phyloP scores from a whole-genome alignment of 1,284 basidiomycete genomes.

The Trichosporon asahii region DNA sequence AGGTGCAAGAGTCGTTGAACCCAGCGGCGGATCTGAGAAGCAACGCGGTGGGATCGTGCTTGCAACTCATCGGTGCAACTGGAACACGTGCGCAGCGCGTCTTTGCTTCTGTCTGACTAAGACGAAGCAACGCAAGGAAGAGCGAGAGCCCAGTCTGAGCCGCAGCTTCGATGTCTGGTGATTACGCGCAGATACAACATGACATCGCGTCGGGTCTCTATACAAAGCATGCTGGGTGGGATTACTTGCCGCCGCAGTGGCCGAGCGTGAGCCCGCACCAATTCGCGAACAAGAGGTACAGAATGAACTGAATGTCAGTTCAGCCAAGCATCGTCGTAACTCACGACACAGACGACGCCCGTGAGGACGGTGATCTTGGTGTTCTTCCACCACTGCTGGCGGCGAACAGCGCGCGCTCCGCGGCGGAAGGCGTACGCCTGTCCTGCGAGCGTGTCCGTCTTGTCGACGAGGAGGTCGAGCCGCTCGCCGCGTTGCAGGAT shows the following conservation, averaged over 20 bases:
- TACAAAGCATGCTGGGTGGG: slow-evolving; percentile 9
- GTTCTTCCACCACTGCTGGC: slow-evolving; percentile 98
- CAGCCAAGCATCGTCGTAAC: slow-evolving; percentile 42
- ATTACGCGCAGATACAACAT: slow-evolving; percentile 18
- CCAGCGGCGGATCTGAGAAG: too few relatives aligned
- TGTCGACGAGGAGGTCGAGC: slow-evolving; percentile 92
- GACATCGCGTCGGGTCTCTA: slow-evolving; percentile 12
- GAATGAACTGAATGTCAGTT: slow-evolving; percentile 57
- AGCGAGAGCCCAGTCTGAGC: too few relatives aligned
- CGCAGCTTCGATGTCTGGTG: not conserved
- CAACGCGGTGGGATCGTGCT: too few relatives aligned
- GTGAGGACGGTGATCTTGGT: slow-evolving; percentile 69
- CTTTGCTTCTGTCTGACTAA: not conserved
- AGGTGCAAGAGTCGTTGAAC: too few relatives aligned
- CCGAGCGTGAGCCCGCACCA: slow-evolving; percentile 67
- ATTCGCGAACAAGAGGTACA: slow-evolving; percentile 77
- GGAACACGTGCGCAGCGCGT: too few relatives aligned
- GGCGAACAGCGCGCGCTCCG: slow-evolving; percentile 76
- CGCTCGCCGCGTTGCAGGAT: slow-evolving; percentile 91
- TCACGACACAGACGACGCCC: slow-evolving; percentile 69
- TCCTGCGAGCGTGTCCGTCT: slow-evolving; percentile 91
- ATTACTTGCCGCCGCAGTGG: slow-evolving; percentile 28
- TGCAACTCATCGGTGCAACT: too few relatives aligned
- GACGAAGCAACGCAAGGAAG: not conserved
- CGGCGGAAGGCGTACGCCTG: slow-evolving; percentile 95